Percentiles rank a stretch among this genome's conserved stretches.
Conservation (phyloP, 805 yeast species). For the Blastobotrys attinorum region DNA sequence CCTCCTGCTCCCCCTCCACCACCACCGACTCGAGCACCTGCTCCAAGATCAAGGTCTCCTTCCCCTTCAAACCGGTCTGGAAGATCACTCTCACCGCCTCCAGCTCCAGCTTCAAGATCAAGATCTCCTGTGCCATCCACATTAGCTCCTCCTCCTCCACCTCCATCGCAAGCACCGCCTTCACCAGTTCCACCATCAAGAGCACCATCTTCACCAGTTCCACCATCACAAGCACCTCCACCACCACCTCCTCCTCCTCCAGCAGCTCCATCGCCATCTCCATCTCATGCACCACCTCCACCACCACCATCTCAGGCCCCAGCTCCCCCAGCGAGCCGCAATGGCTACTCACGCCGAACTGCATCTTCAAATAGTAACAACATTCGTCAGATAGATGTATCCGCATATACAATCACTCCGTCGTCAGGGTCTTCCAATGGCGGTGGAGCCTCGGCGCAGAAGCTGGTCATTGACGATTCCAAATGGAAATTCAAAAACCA, state of each 20-base stretch:
- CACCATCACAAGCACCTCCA: slow-evolving; percentile 21
- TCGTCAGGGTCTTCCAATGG: slow-evolving; percentile 20
- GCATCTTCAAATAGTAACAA: slow-evolving; percentile 23
- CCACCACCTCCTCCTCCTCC: slow-evolving; percentile 23
- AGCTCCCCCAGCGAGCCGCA: slow-evolving; percentile 14
- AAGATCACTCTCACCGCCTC: too few relatives aligned
- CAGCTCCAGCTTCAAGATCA: slow-evolving; percentile 11
- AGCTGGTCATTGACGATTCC: slow-evolving; percentile 55
- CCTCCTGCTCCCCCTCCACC: slow-evolving; percentile 14
- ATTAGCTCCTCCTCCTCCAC: slow-evolving; percentile 9
- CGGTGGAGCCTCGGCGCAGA: slow-evolving; percentile 4
- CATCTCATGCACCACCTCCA: slow-evolving; percentile 23
- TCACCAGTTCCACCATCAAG: slow-evolving; percentile 21
- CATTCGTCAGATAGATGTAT: slow-evolving; percentile 54
- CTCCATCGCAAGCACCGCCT: slow-evolving; percentile 20
- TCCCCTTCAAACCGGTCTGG: slow-evolving; percentile 7
- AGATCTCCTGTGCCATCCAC: slow-evolving; percentile 13
- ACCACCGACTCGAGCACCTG: slow-evolving; percentile 8
- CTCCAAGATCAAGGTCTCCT: slow-evolving; percentile 4
- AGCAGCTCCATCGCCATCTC: slow-evolving; percentile 23
- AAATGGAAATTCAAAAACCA: slow-evolving; percentile 64
- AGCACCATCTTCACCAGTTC: slow-evolving; percentile 28
- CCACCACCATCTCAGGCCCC: slow-evolving; percentile 22
- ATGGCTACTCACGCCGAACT: slow-evolving; percentile 18
- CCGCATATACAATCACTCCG: slow-evolving; percentile 55